Conservation (phyloP, 495 filamentous ascomycete genomes). For the Neurospora sp. region DNA sequence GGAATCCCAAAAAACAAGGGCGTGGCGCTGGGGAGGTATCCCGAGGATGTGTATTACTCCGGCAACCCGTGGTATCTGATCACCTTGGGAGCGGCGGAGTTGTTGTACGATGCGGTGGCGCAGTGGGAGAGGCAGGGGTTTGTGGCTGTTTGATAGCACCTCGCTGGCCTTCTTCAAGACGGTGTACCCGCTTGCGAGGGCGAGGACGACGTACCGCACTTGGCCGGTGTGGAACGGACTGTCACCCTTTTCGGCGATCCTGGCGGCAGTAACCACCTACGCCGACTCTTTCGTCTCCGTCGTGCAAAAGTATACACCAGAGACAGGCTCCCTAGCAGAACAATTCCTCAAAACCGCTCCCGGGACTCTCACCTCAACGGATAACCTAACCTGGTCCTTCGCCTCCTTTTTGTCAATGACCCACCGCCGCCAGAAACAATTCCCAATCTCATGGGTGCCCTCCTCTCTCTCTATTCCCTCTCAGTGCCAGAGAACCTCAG, state of each 20-base stretch:
- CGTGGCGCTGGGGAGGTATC: conserved; percentile 55
- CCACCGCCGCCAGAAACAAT: conserved; percentile 24
- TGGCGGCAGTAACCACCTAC: conserved; percentile 42
- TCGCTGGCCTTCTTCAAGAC: conserved; percentile 46
- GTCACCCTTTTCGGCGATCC: conserved; percentile 28
- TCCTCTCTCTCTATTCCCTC: conserved; percentile 35
- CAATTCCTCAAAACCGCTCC: conserved; percentile 42
- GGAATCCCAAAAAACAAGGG: conserved; percentile 34
- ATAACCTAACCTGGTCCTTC: conserved; percentile 57
- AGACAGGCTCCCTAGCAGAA: conserved; percentile 49
- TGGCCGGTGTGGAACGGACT: conserved; percentile 20
- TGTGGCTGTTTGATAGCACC: conserved; percentile 39
- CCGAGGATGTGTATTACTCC: conserved; percentile 54
- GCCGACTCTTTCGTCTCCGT: conserved; percentile 51
- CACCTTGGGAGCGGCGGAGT: conserved; percentile 50
- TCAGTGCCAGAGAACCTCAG: conserved; percentile 39
- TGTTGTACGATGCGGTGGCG: conserved; percentile 50
- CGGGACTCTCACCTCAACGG: conserved; percentile 41
- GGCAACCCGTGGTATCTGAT: conserved; percentile 57
- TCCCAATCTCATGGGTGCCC: conserved; percentile 41
- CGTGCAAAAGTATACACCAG: conserved; percentile 37
- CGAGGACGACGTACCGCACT: conserved; percentile 33
- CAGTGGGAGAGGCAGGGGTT: conserved; percentile 42
- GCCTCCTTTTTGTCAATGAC: conserved; percentile 49
- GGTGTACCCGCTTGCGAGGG: conserved; percentile 33